Conservation (phyloP, 768 basidiomycete species). For the Suillus subalutaceus region DNA sequence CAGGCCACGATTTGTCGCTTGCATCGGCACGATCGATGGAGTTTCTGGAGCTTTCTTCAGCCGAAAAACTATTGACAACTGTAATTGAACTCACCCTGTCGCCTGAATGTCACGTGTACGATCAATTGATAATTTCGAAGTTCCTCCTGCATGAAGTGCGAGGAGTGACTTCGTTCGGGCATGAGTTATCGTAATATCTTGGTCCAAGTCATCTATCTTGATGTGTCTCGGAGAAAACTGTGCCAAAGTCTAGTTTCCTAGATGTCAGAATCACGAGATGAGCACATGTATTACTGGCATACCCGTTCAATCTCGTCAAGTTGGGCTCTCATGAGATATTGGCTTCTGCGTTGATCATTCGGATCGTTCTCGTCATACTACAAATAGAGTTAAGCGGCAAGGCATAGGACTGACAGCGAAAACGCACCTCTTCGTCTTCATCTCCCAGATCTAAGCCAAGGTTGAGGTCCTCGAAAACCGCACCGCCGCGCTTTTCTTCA, state of each 20-base stretch:
- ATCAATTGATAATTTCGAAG: conserved; percentile 5
- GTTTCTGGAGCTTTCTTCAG: background rate
- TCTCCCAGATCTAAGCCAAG: conserved; percentile 44
- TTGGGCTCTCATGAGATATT: conserved; percentile 71
- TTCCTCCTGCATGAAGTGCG: conserved; percentile 9
- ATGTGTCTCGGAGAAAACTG: conserved; percentile 63
- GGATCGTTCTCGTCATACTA: conserved; percentile 75
- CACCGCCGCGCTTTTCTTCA: conserved; percentile 50
- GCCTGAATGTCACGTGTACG: background rate
- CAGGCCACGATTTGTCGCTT: conserved; percentile 41
- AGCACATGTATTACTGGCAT: conserved; percentile 19
- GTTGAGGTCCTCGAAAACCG: conserved; percentile 49
- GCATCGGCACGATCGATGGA: conserved; percentile 11
- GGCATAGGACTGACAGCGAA: conserved; percentile 13
- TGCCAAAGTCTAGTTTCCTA: conserved; percentile 54
- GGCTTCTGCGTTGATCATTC: conserved; percentile 74
- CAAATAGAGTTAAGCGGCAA: conserved; percentile 19
- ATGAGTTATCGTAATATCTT: conserved; percentile 26
- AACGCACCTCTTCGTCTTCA: conserved; percentile 46
- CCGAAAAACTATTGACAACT: background rate
- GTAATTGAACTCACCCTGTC: conserved; percentile 3
- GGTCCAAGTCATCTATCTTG: conserved; percentile 23
- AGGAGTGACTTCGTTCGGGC: conserved; percentile 17
- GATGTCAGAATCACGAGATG: conserved; percentile 18
- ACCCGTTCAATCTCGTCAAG: conserved; percentile 82